Percentiles rank a stretch among this genome's conserved stretches.
phyloP scores from a whole-genome alignment of 176 grass and related monocot species.

The Sorghum bicolor region DNA sequence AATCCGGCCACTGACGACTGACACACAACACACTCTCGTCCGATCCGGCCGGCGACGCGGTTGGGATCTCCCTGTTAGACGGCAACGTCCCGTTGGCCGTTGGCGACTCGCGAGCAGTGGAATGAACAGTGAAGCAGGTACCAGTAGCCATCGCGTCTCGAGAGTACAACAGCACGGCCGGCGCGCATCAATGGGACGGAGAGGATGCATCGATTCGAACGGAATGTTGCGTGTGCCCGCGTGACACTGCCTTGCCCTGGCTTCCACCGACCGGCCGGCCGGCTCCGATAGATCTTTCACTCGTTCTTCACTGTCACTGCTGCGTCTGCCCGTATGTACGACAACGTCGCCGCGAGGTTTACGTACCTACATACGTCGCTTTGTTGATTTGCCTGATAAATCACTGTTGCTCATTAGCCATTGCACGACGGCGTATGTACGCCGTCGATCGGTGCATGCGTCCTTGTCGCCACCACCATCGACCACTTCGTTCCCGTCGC shows the following conservation, averaged over 20 bases:
- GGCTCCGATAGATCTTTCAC: background rate
- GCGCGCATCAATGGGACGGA: background rate
- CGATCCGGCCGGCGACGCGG: background rate
- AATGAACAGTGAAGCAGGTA: conserved; percentile 19
- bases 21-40: background rate
- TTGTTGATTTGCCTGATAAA: no score
- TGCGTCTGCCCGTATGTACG: background rate
- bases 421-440: no score
- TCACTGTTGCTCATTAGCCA: no score
- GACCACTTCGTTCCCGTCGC: background rate
- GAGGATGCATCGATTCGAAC: background rate
- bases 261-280: background rate
- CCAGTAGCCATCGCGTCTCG: background rate
- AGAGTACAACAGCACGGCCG: background rate
- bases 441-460: background rate
- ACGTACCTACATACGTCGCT: no score
- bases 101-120: background rate
- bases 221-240: background rate
- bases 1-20: background rate
- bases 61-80: conserved; percentile 29
- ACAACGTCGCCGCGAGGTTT: background rate
- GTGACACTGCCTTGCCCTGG: background rate
- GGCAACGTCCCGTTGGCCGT: background rate
- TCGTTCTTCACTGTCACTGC: no score
- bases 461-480: background rate